These are phyloP conservation scores for Curvularia spicifera DNA, from an alignment of 2,329 filamentous ascomycete genomes.

Conservation along the genomic window DNA sequence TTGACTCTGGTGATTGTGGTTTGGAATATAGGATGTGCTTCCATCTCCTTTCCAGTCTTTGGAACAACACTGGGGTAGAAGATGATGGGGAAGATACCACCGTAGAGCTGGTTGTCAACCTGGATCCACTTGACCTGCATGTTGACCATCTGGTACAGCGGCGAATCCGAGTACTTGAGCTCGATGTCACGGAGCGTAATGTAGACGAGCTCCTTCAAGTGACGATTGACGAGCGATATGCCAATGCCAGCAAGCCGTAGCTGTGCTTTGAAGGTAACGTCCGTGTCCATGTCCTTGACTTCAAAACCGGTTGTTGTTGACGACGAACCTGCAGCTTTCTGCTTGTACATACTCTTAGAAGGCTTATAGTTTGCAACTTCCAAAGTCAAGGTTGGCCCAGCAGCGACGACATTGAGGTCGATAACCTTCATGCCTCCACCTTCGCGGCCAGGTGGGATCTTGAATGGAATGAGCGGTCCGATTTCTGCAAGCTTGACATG, in stretches of 20 bases:
- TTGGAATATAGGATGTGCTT: constrained; percentile 93
- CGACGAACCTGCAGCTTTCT: constrained; percentile 64
- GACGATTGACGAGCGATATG: constrained; percentile 89
- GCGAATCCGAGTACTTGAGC: constrained; percentile 90
- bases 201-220: constrained; percentile 90
- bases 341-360: constrained; percentile 89
- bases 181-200: constrained; percentile 91
- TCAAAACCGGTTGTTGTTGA: constrained; percentile 78
- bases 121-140: constrained; percentile 98
- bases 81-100: constrained; percentile 96
- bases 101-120: constrained; percentile 97
- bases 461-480: constrained; percentile 93
- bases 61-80: constrained; percentile 97
- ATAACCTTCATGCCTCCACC: constrained; percentile 79
- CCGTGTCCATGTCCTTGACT: constrained; percentile 88
- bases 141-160: constrained; percentile 88
- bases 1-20: constrained; percentile 92
- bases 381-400: constrained; percentile 92
- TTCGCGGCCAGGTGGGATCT: constrained; percentile 72
- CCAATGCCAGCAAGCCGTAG: constrained; percentile 89
- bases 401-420: constrained; percentile 93
- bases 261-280: constrained; percentile 87
- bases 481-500: constrained; percentile 97
- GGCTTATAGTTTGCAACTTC: constrained; percentile 93
- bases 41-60: constrained; percentile 94